Evolutionary conservation across 2,329 filamentous ascomycete genomes (phyloP).

Genomic region (Amesomyces nigricolor): DNA sequence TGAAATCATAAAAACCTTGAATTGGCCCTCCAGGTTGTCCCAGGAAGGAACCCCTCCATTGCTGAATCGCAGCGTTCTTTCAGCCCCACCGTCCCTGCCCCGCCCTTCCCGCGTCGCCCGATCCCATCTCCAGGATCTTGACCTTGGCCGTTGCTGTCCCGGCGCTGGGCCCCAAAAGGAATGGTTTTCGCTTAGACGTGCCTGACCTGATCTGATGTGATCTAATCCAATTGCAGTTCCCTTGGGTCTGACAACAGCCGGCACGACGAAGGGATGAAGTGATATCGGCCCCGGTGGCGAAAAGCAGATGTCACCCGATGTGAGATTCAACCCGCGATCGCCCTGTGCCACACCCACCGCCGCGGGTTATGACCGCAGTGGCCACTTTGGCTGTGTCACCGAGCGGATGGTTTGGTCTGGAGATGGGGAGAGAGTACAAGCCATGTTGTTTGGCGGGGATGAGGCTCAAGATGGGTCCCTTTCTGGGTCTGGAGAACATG

Average conservation of each 20-base stretch:
- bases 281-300: conserved; percentile 11
- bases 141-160: background rate
- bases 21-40: no score
- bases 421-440: background rate
- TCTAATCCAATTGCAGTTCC: no score
- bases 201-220: no score
- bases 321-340: conserved; percentile 3
- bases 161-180: no score
- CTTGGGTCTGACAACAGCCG: background rate
- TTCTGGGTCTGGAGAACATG: no score
- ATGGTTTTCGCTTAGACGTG: no score
- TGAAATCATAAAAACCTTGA: no score
- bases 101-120: background rate
- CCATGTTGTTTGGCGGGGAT: background rate
- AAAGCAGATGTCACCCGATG: background rate
- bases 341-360: conserved; percentile 5
- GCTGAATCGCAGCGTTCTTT: no score
- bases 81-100: background rate
- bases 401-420: background rate
- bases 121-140: background rate
- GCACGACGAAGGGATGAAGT: background rate
- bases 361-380: background rate
- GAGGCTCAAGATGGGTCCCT: no score
- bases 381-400: background rate
- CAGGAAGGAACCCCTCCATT: no score